Evolutionary conservation across 2,329 filamentous ascomycete genomes (phyloP).

Genomic region (Fusarium pilosicola): DNA sequence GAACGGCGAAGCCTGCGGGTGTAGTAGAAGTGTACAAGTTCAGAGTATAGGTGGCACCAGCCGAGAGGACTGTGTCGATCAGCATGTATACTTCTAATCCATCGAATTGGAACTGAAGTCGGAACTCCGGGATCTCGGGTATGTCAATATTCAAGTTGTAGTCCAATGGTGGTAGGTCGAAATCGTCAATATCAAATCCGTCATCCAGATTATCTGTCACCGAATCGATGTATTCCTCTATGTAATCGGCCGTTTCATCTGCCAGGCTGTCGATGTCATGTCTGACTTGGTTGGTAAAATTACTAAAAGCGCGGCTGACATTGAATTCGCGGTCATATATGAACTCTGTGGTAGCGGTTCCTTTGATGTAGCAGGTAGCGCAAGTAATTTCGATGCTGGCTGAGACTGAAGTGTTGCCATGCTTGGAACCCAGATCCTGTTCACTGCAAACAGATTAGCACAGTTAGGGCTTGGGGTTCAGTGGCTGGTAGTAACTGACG

Average conservation of each 20-base stretch:
- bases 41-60: not conserved
- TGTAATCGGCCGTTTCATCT: not conserved
- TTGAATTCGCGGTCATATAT: not conserved
- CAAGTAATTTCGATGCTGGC: not conserved
- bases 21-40: not conserved
- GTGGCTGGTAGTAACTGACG: not conserved
- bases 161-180: not conserved
- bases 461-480: rapidly evolving
- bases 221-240: not conserved
- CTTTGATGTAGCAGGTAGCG: not conserved
- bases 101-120: not conserved
- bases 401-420: not conserved
- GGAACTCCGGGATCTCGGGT: not conserved
- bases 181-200: not conserved
- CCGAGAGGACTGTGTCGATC: not conserved
- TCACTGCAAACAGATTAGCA: not conserved
- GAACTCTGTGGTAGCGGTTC: not conserved
- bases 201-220: not conserved
- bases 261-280: not conserved
- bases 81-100: not conserved
- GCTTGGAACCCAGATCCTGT: not conserved
- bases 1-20: not conserved
- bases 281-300: not conserved
- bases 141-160: not conserved
- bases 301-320: not conserved